Base-by-base conservation (phyloP, 23 red algal species). In the Cyanidium caldarium region DNA sequence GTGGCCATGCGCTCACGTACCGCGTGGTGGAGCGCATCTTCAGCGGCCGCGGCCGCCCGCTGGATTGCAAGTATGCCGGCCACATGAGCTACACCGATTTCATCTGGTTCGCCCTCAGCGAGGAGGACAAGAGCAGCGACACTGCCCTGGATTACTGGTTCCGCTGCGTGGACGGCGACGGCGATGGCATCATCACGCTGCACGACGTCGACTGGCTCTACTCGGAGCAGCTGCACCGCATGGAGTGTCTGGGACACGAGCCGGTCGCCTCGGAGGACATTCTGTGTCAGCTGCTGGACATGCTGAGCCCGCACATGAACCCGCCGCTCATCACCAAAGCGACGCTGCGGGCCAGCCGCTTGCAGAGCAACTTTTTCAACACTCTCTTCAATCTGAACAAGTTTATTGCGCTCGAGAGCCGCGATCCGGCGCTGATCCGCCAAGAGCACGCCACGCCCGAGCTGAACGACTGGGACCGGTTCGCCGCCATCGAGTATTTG, bases 241-340 rank as follows among this genome's bases (percentile, higher is more conserved):
- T 98, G 92, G 92, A 98, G 71, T 86, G 84, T 58, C 84, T 98
- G 57, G 92, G 92, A n/a, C 92, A 98, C 72, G 92, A 98, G 44
- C 83, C 92, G 3, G 83, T 98, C 3, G 72, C 86, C n/a, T 72
- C 88, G 21, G 82, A 80, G 42, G 85, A 98, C 46, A 89, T 98
- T 42, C 69, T 98, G 42, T 89, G 85, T 71, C 92, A 98, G 71
- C 69, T 98, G 58, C 72, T 98, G 65, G 92, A 98, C 76, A 98
- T 98, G 92, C 72, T 98, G 36, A 81, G 75, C 31, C 84, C 84
- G 71, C 72, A 88, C 33, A 35, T 81, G 23, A 38, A 79, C 46
- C 77, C 79, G 40, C 84, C 92, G 30, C 42, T 81, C 33, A 85
- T 98, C 38, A 81, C 72, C 28, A 66, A 74, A 45, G 73, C 75